A percentile compares a stretch with the other conserved stretches of the same genome.
phyloP scores from a whole-genome alignment of 1,284 basidiomycete species.

The Apiotrichum brassicae region DNA sequence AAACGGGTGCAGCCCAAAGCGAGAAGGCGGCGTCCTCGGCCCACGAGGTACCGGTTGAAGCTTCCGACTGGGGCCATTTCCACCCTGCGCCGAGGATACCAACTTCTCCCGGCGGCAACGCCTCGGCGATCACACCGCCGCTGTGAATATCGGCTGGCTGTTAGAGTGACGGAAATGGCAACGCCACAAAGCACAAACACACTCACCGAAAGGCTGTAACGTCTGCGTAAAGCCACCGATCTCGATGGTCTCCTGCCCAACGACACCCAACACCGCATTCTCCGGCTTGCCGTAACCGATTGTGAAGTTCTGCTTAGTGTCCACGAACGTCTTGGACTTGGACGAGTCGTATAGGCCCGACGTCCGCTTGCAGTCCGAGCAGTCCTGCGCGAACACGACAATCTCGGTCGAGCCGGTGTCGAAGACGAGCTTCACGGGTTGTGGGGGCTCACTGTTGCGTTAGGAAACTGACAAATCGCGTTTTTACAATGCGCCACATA shows the following conservation, averaged over 20 bases:
- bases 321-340: constrained; percentile 61
- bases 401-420: constrained; percentile 47
- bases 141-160: constrained; percentile 49
- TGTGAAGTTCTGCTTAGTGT: too few species aligned
- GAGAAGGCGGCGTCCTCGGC: background rate
- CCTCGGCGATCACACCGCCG: constrained; percentile 13
- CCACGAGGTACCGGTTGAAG: background rate
- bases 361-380: background rate
- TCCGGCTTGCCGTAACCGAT: background rate
- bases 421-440: constrained; percentile 48
- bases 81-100: background rate
- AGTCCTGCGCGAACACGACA: background rate
- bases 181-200: background rate
- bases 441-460: constrained; percentile 40
- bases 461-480: background rate
- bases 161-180: constrained; percentile 34
- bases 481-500: background rate
- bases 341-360: background rate
- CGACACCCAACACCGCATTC: background rate
- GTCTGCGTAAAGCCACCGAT: constrained; percentile 66
- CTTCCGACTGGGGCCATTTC: background rate
- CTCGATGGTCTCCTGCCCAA: background rate
- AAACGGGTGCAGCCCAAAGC: background rate
- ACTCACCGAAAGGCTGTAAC: constrained; percentile 38
- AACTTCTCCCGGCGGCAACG: background rate